Base-by-base conservation (phyloP, 179 eudicot genomes). In the Spinacia oleracea region DNA sequence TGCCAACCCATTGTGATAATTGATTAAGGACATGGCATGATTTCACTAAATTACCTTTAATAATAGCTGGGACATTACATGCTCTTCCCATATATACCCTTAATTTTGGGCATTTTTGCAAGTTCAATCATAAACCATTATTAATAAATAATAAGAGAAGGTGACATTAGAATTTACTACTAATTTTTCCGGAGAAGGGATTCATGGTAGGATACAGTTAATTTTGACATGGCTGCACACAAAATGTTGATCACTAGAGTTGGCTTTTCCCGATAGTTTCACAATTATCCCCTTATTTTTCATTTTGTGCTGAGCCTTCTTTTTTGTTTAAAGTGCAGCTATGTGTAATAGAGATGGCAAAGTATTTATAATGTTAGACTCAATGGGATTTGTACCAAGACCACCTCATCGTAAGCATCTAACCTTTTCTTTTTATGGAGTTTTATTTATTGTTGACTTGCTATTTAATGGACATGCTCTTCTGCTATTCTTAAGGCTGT, bases 321-420 rank as follows among this genome's bases (percentile, higher is more conserved):
- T 35, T 73, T 82, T 56, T 74, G 66, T 82, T 83, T 86, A 75
- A 85, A 87, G 73, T 82, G 87, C 95, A 95, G 98, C 90, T 89
- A 86, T 93, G 74, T 93, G 97, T 83, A 95, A 93, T 85, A 91
- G 88, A 86, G 96, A 88, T 40, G 90, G 98, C 82, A 89, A 85
- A 78, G 93, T 95, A 14, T 91, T 84, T 85, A 62, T 83, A 55
- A 81, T 90, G 90, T 80, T 95, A 84, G 88, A 89, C 83, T 87
- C 89, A 48, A 86, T 91, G 92, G 98, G 98, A 51, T 84, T 93
- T 84, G 97, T 86, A 80, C 93, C 95, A 75, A 87, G 81, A 79
- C 87, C 90, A 69, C 90, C 89, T 45, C 98, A 95, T 79, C 97
- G 98, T 95, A 90, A 90, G 98, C 65, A 77, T 66, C 58, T 53